Base-by-base conservation (phyloP, 139 green algal species). In the Chlamydomonas applanata region DNA sequence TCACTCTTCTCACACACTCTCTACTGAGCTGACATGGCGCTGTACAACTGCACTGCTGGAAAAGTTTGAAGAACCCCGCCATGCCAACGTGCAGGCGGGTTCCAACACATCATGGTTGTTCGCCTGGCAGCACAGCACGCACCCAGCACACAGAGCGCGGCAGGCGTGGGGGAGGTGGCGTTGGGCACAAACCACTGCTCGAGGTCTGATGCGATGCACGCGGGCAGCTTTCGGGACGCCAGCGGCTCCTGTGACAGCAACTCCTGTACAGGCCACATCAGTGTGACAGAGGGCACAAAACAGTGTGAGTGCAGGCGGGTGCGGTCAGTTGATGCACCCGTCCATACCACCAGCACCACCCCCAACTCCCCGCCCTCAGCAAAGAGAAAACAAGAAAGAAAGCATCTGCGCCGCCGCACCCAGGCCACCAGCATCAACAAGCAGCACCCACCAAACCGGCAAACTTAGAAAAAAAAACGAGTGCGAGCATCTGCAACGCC, bases 331-430 rank as follows among this genome's bases (percentile, higher is more conserved):
- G 5, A n/a, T 32, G 19, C 36, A 61, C 82, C 57, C 68, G 85
- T 80, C 83, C 24, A 89, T 27, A 78, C 59, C 34, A 75, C 73
- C 29, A 81, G 82, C 7, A 83, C 61, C 0, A 61, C 67, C 77
- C 79, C 88, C 52, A 61, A 17, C 77, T 90, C 82, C 33, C 82
- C 86, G 76, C 86, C 85, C n/a, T n/a, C n/a, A n/a, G n/a, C n/a
- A n/a, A n/a, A n/a, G n/a, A n/a, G n/a, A n/a, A n/a, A n/a, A n/a
- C n/a, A n/a, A n/a, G n/a, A n/a, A n/a, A n/a, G n/a, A 2, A 22
- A 27, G 20, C 0, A 33, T 19, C 56, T 49, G 74, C 82, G 87
- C 20, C 19, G 9, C 24, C 71, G 56, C 71, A 88, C 63, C 64
- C 81, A 81, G 65, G 66, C 57, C 4, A 52, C 72, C 56, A 83